These are phyloP conservation scores for Penicillium sp. DNA, from an alignment of 2,329 filamentous ascomycete species.

Conservation along the genomic window DNA sequence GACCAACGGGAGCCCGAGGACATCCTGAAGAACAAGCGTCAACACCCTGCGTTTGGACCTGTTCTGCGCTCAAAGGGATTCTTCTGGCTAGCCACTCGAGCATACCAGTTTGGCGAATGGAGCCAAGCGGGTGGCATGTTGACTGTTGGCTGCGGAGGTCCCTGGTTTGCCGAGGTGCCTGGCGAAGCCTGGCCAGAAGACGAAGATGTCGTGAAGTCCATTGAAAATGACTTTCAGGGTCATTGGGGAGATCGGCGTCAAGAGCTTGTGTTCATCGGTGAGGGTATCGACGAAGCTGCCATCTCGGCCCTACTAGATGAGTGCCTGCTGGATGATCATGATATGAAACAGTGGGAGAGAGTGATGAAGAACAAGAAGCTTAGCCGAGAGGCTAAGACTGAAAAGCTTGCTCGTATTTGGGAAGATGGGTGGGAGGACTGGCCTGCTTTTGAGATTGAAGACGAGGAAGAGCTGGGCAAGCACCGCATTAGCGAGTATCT, in stretches of 20 bases:
- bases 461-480: constrained; percentile 32
- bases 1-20: constrained; percentile 34
- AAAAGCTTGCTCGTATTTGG: constrained; percentile 54
- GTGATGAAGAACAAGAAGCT: constrained; percentile 51
- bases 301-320: constrained; percentile 59
- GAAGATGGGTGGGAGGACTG: constrained; percentile 63
- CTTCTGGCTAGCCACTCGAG: constrained; percentile 48
- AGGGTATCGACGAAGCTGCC: constrained; percentile 57
- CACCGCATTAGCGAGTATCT: constrained; percentile 34
- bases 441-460: constrained; percentile 49
- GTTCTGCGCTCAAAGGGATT: constrained; percentile 49
- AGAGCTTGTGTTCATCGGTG: constrained; percentile 73
- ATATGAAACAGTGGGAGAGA: constrained; percentile 57
- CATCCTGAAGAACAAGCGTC: constrained; percentile 43
- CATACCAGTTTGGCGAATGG: constrained; percentile 48
- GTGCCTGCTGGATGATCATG: constrained; percentile 63
- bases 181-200: constrained; percentile 55
- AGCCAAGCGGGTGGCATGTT: constrained; percentile 49
- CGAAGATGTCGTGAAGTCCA: constrained; percentile 50
- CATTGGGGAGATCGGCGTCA: constrained; percentile 70
- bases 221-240: constrained; percentile 52
- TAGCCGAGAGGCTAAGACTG: constrained; percentile 44
- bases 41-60: constrained; percentile 39
- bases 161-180: constrained; percentile 62
- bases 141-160: constrained; percentile 44